A percentile compares a stretch with the other conserved stretches of the same genome.
Conservation (phyloP, 2,329 filamentous ascomycete genomes). For the Aspergillus hortae region DNA sequence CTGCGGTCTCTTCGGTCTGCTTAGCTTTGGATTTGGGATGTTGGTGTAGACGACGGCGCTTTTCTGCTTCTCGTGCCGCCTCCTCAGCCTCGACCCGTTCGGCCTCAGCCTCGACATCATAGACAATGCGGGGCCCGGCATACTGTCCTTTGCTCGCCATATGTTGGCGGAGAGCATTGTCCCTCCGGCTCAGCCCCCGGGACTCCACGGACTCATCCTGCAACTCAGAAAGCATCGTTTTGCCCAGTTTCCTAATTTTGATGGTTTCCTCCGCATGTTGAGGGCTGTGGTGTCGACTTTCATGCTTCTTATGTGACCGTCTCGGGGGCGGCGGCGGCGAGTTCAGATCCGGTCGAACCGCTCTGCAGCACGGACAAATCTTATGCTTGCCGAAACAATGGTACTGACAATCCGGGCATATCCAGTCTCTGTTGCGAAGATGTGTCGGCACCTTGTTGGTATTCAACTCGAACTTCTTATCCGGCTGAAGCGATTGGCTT, state of each 20-base stretch:
- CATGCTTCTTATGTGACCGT: neutral
- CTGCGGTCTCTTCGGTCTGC: constrained; percentile 9
- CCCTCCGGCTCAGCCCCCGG: neutral
- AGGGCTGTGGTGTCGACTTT: neutral
- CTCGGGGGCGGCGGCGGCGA: neutral
- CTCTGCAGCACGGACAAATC: constrained; percentile 27
- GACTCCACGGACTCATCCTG: neutral
- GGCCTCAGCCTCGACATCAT: neutral
- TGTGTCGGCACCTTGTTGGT: neutral
- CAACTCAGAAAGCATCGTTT: constrained; percentile 16
- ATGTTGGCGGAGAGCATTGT: constrained; percentile 6
- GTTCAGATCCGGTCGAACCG: constrained; percentile 17
- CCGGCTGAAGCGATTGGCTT: constrained; percentile 9
- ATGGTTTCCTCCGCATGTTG: constrained; percentile 5
- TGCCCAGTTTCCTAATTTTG: constrained; percentile 21
- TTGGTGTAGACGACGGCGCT: neutral
- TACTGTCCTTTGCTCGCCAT: constrained; percentile 1
- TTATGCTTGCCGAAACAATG: constrained; percentile 17
- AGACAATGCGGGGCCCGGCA: constrained; percentile 3
- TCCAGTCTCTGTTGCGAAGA: constrained; percentile 21
- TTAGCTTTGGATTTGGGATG: constrained; percentile 1
- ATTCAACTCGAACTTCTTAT: constrained; percentile 9
- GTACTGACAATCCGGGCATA: constrained; percentile 23
- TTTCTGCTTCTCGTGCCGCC: neutral
- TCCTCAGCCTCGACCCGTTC: constrained; percentile 1